Conservation (phyloP, 2,329 filamentous ascomycete species). For the Plenodomus biglobosus region DNA sequence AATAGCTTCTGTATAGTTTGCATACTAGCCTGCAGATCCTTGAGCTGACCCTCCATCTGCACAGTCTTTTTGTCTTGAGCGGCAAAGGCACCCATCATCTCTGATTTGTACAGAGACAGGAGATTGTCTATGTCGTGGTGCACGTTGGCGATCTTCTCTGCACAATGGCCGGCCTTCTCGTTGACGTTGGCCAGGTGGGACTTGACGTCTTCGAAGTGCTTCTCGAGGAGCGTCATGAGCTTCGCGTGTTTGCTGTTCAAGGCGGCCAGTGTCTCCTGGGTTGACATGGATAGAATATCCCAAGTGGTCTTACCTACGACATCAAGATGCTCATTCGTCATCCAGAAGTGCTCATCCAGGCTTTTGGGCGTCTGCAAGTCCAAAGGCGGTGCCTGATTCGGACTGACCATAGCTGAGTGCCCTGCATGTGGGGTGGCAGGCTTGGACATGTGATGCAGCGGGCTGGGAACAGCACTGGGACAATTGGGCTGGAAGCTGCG, state of each 20-base stretch:
- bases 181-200: constrained; percentile 24
- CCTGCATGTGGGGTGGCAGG: constrained; percentile 4
- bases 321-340: constrained; percentile 42
- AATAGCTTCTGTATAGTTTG: constrained; percentile 26
- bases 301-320: constrained; percentile 32
- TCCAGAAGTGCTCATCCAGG: constrained; percentile 38
- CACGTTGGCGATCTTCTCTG: constrained; percentile 22
- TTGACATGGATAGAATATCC: constrained; percentile 23
- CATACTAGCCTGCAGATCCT: constrained; percentile 29
- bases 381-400: constrained; percentile 1
- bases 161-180: constrained; percentile 23
- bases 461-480: constrained; percentile 37
- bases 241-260: constrained; percentile 24
- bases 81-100: constrained; percentile 25
- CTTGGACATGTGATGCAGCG: constrained; percentile 22
- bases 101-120: constrained; percentile 28
- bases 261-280: constrained; percentile 12
- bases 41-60: constrained; percentile 28
- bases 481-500: constrained; percentile 22
- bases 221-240: constrained; percentile 19
- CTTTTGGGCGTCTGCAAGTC: constrained; percentile 12
- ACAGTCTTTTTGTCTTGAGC: constrained; percentile 29
- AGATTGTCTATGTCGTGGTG: constrained; percentile 30
- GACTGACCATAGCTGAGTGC: constrained; percentile 3
- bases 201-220: constrained; percentile 30